Evolutionary conservation across 495 filamentous ascomycete genomes (phyloP), one percentile per base, ranked within the genome.

Genomic region (Cercophora sp.): DNA sequence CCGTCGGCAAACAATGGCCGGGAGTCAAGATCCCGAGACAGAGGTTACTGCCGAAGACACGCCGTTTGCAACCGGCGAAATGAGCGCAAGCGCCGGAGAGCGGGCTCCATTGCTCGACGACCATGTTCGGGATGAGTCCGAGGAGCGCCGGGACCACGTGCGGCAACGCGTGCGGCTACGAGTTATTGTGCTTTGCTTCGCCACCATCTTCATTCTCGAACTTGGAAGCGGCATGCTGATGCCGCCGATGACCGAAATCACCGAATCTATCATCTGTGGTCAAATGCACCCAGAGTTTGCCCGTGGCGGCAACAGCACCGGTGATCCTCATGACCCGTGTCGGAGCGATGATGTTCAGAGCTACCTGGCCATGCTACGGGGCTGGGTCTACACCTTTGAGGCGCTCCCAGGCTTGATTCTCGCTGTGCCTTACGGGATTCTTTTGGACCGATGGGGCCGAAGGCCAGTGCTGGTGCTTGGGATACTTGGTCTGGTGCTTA

Each of bases 381-480:
- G 64, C 4, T 69, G 68, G 68, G 8, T 10, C 10, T 29, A 15
- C 4, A 63, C 64, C 2, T 59, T 66, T 26, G 64, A 69, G 9
- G 48, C 49, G n/a, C 31, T 70, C 8, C 58, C 64, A 6, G 62
- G 66, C 9, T 43, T 70, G 1, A 2, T 69, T 2, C 39, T 35
- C 1, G 45, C 62, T 8, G 52, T 70, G 19, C 64, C 68, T 6
- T 70, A 55, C 11, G 68, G 68, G 0, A 57, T 70, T 8, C 15
- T 70, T 25, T 67, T 64, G n/a, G 68, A 70, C 42, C 52, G 58
- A 23, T 64, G 61, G 58, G 68, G 68, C 10, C 52, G 66, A 10
- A 44, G 48, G 50, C 62, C 64, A 11, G 59, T 70, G 15, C 10
- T 70, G 22, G 37, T 45, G 31, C 34, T 69, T 24, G 46, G 53